A percentile compares a stretch with the other conserved stretches of the same genome.
Evolutionary conservation across 2,329 filamentous ascomycete species (phyloP).

Genomic region (Fusarium sp.): DNA sequence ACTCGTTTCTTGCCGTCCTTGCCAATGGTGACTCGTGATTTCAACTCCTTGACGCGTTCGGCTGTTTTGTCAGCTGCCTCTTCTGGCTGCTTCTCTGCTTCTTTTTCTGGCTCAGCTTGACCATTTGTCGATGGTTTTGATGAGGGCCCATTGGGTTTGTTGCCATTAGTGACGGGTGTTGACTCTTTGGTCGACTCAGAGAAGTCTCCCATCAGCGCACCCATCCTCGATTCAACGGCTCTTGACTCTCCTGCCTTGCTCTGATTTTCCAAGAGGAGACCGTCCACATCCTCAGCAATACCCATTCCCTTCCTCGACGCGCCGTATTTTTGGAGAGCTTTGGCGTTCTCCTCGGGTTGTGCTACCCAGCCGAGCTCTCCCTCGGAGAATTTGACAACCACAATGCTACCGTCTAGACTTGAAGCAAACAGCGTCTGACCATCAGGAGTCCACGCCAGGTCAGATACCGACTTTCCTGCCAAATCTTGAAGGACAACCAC

Average conservation of each 20-base stretch:
- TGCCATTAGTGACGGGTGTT: constrained; percentile 61
- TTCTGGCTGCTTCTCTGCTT: constrained; percentile 53
- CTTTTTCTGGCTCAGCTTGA: constrained; percentile 49
- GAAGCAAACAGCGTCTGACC: constrained; percentile 87
- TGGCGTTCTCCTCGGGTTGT: constrained; percentile 88
- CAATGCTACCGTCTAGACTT: constrained; percentile 89
- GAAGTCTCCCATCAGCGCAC: constrained; percentile 94
- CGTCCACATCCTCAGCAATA: constrained; percentile 92
- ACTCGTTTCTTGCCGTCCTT: constrained; percentile 98
- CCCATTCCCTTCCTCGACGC: constrained; percentile 88
- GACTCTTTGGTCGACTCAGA: constrained; percentile 65
- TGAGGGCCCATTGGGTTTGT: constrained; percentile 55
- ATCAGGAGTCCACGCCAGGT: constrained; percentile 93
- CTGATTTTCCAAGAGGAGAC: constrained; percentile 85
- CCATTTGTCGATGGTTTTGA: constrained; percentile 56
- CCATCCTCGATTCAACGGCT: constrained; percentile 94
- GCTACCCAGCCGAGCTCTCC: constrained; percentile 93
- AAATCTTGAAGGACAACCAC: constrained; percentile 92
- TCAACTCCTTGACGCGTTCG: constrained; percentile 71
- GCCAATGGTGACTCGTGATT: constrained; percentile 91
- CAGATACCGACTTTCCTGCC: constrained; percentile 90
- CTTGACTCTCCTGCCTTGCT: constrained; percentile 92
- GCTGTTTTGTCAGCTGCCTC: constrained; percentile 65
- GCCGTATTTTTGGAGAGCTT: constrained; percentile 91
- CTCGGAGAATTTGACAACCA: constrained; percentile 82